These are phyloP conservation scores for Citrus medica DNA, from an alignment of 345 rosid species.

Conservation along the genomic window DNA sequence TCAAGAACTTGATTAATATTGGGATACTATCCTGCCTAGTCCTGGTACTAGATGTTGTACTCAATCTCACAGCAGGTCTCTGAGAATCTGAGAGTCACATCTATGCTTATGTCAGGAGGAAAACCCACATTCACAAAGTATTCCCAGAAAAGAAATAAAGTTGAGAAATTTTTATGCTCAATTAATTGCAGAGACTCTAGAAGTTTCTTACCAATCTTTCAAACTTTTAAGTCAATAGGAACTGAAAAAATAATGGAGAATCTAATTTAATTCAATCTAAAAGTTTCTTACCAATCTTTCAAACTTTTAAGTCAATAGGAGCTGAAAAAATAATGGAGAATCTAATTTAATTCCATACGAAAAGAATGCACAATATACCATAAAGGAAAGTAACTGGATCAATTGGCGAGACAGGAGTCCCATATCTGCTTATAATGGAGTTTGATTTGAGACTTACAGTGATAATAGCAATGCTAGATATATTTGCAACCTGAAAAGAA, in stretches of 20 bases:
- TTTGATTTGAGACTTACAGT: constrained; percentile 48
- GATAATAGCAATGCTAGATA: constrained; percentile 50
- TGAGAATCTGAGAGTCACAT: constrained; percentile 61
- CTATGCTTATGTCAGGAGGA: constrained; percentile 15
- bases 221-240: neutral
- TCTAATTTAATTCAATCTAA: neutral
- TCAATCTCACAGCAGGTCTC: constrained; percentile 68
- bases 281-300: constrained; percentile 1
- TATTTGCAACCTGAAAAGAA: constrained; percentile 54
- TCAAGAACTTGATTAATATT: constrained; percentile 59
- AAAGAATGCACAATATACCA: constrained; percentile 35
- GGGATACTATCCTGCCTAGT: constrained; percentile 60
- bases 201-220: constrained; percentile 3
- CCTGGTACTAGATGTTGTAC: constrained; percentile 62
- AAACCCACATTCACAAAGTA: neutral
- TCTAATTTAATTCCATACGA: neutral
- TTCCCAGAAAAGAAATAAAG: neutral
- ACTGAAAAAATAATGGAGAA: neutral
- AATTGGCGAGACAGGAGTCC: constrained; percentile 68
- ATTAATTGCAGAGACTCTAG: neutral
- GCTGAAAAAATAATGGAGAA: neutral
- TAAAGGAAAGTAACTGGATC: constrained; percentile 81
- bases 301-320: neutral
- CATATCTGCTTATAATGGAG: constrained; percentile 62
- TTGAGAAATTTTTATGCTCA: neutral